Percentiles rank a stretch among this genome's conserved stretches.
phyloP scores from a whole-genome alignment of 148 eudicot genomes.

The Fagopyrum tataricum region DNA sequence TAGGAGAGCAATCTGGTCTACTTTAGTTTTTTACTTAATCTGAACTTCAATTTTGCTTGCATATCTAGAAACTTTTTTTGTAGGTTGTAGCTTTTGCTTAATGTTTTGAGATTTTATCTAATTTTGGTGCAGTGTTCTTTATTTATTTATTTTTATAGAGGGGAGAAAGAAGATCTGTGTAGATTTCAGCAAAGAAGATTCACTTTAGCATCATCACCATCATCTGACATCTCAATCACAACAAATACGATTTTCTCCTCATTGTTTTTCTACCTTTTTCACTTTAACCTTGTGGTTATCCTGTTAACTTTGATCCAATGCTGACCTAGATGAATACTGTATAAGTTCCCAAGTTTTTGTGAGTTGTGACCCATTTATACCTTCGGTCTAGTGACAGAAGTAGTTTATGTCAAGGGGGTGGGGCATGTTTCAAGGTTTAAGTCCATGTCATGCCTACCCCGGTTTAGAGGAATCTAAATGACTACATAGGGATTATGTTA shows the following conservation, averaged over 20 bases:
- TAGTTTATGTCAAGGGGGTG: neutral
- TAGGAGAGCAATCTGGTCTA: neutral
- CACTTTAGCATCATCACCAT: constrained; percentile 7
- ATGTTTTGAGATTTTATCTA: neutral
- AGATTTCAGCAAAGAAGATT: constrained; percentile 18
- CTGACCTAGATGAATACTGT: neutral
- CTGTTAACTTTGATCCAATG: neutral
- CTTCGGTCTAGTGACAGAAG: neutral
- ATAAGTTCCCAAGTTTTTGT: neutral
- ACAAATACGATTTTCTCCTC: neutral
- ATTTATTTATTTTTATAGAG: constrained; percentile 23
- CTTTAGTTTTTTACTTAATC: neutral
- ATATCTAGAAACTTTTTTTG: neutral
- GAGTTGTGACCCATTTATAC: too few relatives aligned
- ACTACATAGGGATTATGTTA: neutral
- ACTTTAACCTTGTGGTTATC: neutral
- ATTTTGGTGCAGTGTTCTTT: neutral
- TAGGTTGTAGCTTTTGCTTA: neutral
- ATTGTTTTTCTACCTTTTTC: neutral
- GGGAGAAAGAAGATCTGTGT: constrained; percentile 27
- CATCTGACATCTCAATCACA: neutral
- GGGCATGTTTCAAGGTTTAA: neutral
- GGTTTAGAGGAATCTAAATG: neutral
- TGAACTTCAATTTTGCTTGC: neutral
- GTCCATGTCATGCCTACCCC: neutral